Percentiles rank a stretch among this genome's conserved stretches.
Conservation (phyloP, 129 eudicot genomes). For the Centaurea solstitialis region DNA sequence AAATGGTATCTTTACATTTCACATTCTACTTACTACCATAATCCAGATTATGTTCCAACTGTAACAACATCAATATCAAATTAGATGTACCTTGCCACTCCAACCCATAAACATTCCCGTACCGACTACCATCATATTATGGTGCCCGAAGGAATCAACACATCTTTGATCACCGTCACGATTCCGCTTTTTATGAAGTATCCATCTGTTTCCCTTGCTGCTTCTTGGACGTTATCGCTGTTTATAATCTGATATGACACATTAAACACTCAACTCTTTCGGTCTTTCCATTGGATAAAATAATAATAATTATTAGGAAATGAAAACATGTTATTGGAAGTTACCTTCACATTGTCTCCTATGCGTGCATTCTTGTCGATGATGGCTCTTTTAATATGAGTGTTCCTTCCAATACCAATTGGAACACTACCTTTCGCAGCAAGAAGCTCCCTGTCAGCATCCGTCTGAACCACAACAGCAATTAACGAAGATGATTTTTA, state of each 20-base stretch:
- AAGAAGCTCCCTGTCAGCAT: conserved; percentile 77
- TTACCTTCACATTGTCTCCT: conserved; percentile 90
- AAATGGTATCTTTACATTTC: conserved; percentile 35
- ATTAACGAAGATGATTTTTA: not conserved
- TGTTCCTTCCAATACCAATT: conserved; percentile 82
- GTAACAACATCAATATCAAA: conserved; percentile 9
- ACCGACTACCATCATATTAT: conserved; percentile 65
- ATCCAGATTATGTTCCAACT: not conserved
- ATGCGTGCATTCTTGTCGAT: conserved; percentile 95
- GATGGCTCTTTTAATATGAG: conserved; percentile 91
- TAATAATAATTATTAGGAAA: not conserved
- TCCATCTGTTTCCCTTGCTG: conserved; percentile 96
- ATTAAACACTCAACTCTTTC: not conserved
- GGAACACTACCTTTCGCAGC: conserved; percentile 89
- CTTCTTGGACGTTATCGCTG: conserved; percentile 82
- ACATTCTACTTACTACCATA: conserved; percentile 9
- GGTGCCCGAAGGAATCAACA: conserved; percentile 78
- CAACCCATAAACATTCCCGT: not conserved
- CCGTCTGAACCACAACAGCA: conserved; percentile 56
- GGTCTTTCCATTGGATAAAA: not conserved
- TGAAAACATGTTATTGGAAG: not conserved
- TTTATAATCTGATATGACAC: conserved; percentile 63
- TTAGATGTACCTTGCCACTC: conserved; percentile 11
- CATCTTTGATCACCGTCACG: conserved; percentile 90
- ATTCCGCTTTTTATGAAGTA: conserved; percentile 97